A percentile compares a stretch with the other conserved stretches of the same genome.
Conservation (phyloP, 1,139 yeast genomes). For the Debaryomyces nepalensis region DNA sequence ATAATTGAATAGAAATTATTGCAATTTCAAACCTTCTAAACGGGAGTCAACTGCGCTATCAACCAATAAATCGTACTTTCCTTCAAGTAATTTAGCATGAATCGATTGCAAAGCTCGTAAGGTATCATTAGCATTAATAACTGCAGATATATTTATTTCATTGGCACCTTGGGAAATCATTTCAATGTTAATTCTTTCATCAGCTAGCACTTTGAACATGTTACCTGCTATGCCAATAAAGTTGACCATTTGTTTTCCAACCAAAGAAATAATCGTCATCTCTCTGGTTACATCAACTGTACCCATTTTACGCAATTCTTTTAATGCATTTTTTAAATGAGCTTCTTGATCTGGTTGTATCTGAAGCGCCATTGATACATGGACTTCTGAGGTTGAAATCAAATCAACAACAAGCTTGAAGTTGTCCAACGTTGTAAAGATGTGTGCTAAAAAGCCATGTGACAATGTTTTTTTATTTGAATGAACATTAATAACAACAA, state of each 20-base stretch:
- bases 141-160: constrained; percentile 95
- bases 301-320: constrained; percentile 80
- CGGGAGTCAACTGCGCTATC: constrained; percentile 44
- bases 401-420: constrained; percentile 90
- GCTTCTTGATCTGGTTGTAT: constrained; percentile 66
- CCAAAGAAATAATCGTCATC: constrained; percentile 90
- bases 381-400: constrained; percentile 96
- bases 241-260: constrained; percentile 97
- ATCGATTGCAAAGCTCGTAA: constrained; percentile 84
- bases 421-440: constrained; percentile 83
- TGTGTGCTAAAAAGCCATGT: constrained; percentile 92
- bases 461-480: constrained; percentile 91
- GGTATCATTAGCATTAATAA: constrained; percentile 81
- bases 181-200: constrained; percentile 89
- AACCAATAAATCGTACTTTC: constrained; percentile 33
- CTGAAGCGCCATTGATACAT: constrained; percentile 96
- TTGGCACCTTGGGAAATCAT: constrained; percentile 99
- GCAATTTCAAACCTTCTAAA: constrained; percentile 38
- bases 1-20: constrained; percentile 11
- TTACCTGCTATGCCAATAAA: constrained; percentile 96
- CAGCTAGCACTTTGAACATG: constrained; percentile 94
- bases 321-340: constrained; percentile 68
- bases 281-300: constrained; percentile 85
- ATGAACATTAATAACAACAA: constrained; percentile 89
- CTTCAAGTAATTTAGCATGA: constrained; percentile 76